A percentile compares a stretch with the other conserved stretches of the same genome.
Conservation (phyloP, 2,329 filamentous ascomycete genomes). For the Trichoderma harzianum region DNA sequence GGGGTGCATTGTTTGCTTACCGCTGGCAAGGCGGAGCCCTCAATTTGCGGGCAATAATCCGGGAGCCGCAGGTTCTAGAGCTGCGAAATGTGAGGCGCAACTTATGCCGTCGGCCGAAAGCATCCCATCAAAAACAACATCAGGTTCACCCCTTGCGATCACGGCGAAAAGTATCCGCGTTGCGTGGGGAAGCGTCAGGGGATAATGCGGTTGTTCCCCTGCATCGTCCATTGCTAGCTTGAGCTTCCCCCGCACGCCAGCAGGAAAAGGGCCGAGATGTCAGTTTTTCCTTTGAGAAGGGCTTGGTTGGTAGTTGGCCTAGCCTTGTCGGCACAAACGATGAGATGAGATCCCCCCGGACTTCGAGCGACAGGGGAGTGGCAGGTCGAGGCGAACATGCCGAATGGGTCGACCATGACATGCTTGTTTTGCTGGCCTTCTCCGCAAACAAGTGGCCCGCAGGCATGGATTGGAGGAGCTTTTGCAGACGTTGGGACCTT, state of each 20-base stretch:
- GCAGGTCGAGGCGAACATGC: background rate
- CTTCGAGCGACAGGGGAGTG: background rate
- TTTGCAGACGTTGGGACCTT: background rate
- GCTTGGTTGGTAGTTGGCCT: background rate
- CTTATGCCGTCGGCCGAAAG: background rate
- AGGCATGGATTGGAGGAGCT: conserved; percentile 6
- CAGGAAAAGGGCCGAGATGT: conserved; percentile 16
- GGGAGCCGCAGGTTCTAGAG: background rate
- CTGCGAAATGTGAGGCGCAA: background rate
- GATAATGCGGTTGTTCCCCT: background rate
- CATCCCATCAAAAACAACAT: background rate
- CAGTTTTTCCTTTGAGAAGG: background rate
- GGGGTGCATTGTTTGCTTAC: background rate
- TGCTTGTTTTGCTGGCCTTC: background rate
- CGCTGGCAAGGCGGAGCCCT: background rate
- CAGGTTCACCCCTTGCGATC: background rate
- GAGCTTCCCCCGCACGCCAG: conserved; percentile 12
- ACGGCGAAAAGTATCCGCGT: conserved; percentile 9
- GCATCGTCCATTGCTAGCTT: conserved; percentile 2
- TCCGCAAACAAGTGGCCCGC: conserved; percentile 9
- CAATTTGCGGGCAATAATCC: conserved; percentile 3
- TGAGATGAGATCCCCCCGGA: conserved; percentile 6
- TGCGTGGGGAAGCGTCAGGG: conserved; percentile 13
- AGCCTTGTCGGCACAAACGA: background rate
- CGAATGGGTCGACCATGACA: background rate